Evolutionary conservation across 768 basidiomycete species (phyloP), one percentile per base, ranked within the genome.

Genomic region (Macrolepiota albuminosa): DNA sequence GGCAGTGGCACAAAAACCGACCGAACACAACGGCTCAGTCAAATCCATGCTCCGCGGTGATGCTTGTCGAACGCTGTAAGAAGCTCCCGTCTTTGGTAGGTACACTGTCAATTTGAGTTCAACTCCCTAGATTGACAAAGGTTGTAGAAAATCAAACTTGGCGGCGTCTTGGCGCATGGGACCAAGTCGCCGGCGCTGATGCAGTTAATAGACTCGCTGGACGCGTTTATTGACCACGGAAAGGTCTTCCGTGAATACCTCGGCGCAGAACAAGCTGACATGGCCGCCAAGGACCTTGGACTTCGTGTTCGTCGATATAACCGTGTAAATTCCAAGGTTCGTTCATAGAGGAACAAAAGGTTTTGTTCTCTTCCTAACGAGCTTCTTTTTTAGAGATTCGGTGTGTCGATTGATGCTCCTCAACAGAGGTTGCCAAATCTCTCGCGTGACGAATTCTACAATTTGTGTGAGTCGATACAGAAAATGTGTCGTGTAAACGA

Each of bases 171-270:
- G 46, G 59, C 65, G n/a, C 69, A 71, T 58, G 70, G 67, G 3
- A 61, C 67, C 16, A 72, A 73, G 54, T 73, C 75, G 21, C 73
- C 74, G 14, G 68, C 71, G 11, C 60, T 78, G n/a, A 58, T 71
- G 55, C 71, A 73, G 31, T 59, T 76, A 43, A 66, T 77, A 31
- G 68, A 75, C 57, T 76, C 75, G 10, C 64, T 78, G 26, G 76
- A 79, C 53, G 76, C 73, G 7, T 78, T 77, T 45, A 69, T 76
- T 18, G 76, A 78, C 60, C 74, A 77, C 57, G 75, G 74, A 59
- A 64, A 62, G 0, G 70, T 72, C 10, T 77, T 79, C 50, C 66
- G 68, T 43, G 66, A 70, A 43, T 76, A 73, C 60, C 64, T 76
- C 31, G 61, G 63, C 14, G 61, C 60, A 40, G 69, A 73, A 51